A percentile compares a stretch with the other conserved stretches of the same genome.
phyloP scores from a whole-genome alignment of 192 early-diverging fungal genomes.

The Ramicandelaber brevisporus region DNA sequence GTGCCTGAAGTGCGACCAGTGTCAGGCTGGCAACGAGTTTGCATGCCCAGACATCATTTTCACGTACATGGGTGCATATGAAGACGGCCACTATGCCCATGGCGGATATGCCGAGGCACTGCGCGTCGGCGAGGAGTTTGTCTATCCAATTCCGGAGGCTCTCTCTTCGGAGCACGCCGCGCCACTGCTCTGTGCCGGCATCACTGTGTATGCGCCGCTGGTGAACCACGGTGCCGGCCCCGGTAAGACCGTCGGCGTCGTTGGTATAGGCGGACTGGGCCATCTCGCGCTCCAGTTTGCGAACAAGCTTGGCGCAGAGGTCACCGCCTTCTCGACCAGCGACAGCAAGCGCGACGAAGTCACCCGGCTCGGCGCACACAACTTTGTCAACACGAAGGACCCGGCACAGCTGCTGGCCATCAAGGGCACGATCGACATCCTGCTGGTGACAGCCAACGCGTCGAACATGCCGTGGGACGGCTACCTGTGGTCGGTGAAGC shows the following conservation, averaged over 20 bases:
- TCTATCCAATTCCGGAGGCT: conserved; percentile 7
- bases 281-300: conserved; percentile 27
- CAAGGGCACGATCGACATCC: background rate
- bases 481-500: conserved; percentile 11
- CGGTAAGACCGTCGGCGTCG: conserved; percentile 24
- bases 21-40: conserved; percentile 4
- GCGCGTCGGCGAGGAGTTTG: conserved; percentile 3
- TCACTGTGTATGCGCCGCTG: conserved; percentile 33
- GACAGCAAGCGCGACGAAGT: conserved; percentile 16
- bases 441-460: conserved; percentile 5
- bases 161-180: conserved; percentile 16
- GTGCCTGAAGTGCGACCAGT: conserved; percentile 7
- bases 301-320: conserved; percentile 6
- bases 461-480: conserved; percentile 13
- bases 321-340: conserved; percentile 14
- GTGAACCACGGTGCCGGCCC: conserved; percentile 16
- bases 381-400: conserved; percentile 5
- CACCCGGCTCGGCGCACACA: conserved; percentile 15
- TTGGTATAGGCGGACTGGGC: conserved; percentile 41
- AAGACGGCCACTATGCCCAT: conserved; percentile 3
- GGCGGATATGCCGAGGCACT: conserved; percentile 8
- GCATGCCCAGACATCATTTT: background rate
- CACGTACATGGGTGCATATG: conserved; percentile 1
- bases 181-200: conserved; percentile 44
- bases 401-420: background rate